These are phyloP conservation scores for Saposhnikovia divaricata DNA, from an alignment of 129 eudicot species.

Conservation along the genomic window DNA sequence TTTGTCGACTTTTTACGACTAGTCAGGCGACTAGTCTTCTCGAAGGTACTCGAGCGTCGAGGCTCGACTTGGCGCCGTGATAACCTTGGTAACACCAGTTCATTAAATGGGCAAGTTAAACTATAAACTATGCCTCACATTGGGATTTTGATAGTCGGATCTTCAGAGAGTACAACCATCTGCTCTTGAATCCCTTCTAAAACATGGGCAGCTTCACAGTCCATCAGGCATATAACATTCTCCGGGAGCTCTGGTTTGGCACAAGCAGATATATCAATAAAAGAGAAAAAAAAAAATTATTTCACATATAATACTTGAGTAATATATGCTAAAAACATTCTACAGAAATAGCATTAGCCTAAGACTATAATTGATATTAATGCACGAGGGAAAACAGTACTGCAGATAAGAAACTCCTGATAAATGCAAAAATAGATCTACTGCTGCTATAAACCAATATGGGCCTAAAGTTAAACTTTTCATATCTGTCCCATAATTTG, in stretches of 20 bases:
- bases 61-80: too few species aligned
- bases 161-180: constrained; percentile 72
- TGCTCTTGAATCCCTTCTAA: constrained; percentile 80
- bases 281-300: too few species aligned
- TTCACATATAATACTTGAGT: neutral
- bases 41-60: too few species aligned
- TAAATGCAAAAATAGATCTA: neutral
- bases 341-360: neutral
- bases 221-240: constrained; percentile 63
- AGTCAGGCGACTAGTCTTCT: too few species aligned
- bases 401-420: neutral
- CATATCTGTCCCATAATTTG: neutral
- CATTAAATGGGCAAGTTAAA: neutral
- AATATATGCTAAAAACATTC: neutral
- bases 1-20: too few species aligned
- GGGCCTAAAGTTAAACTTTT: neutral
- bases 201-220: constrained; percentile 83
- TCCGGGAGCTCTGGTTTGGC: constrained; percentile 56
- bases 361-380: neutral
- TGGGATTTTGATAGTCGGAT: constrained; percentile 77
- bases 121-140: constrained; percentile 28
- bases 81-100: neutral
- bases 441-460: neutral
- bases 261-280: neutral
- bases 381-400: neutral